These are phyloP conservation scores for Magnaporthiopsis incrustans DNA, from an alignment of 2,329 filamentous ascomycete genomes.

Conservation along the genomic window DNA sequence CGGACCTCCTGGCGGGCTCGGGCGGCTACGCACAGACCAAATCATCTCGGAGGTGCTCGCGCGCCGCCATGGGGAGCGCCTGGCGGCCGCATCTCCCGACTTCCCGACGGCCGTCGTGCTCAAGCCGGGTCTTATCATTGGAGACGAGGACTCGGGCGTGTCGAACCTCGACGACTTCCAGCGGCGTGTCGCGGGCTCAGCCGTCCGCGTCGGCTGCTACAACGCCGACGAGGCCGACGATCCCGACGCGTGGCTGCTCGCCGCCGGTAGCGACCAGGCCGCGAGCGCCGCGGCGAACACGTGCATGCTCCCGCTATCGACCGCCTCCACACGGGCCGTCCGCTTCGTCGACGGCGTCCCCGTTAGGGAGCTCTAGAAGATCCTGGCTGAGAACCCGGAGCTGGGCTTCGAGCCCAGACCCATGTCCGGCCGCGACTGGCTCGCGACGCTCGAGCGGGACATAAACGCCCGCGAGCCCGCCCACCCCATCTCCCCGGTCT, in stretches of 20 bases:
- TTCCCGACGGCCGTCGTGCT: background rate
- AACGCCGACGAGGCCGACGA: constrained; percentile 1
- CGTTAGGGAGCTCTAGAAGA: background rate
- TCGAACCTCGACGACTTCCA: constrained; percentile 1
- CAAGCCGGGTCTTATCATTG: constrained; percentile 1
- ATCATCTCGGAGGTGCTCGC: constrained; percentile 1
- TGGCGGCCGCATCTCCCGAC: background rate
- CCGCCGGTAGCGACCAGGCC: constrained; percentile 1
- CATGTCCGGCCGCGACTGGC: background rate
- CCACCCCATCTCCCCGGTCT: background rate
- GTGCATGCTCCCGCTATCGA: background rate
- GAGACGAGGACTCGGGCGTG: background rate
- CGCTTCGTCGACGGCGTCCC: constrained; percentile 1
- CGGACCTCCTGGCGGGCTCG: background rate
- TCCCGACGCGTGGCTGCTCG: background rate
- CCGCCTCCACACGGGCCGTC: background rate
- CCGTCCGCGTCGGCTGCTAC: constrained; percentile 1
- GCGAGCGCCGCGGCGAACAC: background rate
- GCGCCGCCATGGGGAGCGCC: background rate
- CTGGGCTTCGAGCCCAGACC: background rate
- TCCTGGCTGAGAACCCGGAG: background rate
- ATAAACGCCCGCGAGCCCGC: background rate
- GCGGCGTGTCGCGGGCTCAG: background rate
- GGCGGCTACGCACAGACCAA: constrained; percentile 2
- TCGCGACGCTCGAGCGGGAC: background rate